Evolutionary conservation across 192 early-diverging fungal genomes (phyloP).

Genomic region (Backusella tuberculispora): DNA sequence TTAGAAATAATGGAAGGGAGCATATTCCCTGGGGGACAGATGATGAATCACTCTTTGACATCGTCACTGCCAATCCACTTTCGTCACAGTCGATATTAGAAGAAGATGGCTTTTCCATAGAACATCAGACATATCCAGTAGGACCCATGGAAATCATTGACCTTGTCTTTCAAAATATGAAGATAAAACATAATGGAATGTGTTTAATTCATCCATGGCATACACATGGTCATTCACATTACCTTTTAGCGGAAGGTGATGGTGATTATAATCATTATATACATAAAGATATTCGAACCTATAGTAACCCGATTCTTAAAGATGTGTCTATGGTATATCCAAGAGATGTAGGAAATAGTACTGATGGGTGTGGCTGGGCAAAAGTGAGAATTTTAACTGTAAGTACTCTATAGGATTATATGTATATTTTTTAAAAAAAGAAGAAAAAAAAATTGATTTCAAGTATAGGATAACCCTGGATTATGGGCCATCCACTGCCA

Average conservation of each 20-base stretch:
- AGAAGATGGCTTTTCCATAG: neutral
- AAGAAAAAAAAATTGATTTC: too few species aligned
- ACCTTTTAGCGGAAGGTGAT: conserved; percentile 21
- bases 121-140: conserved; percentile 18
- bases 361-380: conserved; percentile 16
- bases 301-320: conserved; percentile 5
- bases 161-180: conserved; percentile 29
- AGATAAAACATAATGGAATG: neutral
- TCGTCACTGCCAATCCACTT: neutral
- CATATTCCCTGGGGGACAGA: neutral
- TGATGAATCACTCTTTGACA: neutral
- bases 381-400: conserved; percentile 24
- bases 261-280: conserved; percentile 19
- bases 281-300: neutral
- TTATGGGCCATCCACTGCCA: conserved; percentile 25
- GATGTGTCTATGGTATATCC: conserved; percentile 30
- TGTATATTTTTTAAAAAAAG: too few species aligned
- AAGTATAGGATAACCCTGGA: conserved; percentile 20
- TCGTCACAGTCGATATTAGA: neutral
- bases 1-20: conserved; percentile 5
- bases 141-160: conserved; percentile 24
- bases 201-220: conserved; percentile 36
- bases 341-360: neutral
- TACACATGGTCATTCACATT: conserved; percentile 36
- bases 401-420: neutral